Evolutionary conservation across 2,329 filamentous ascomycete species (phyloP).

Genomic region (Penicillium hesseltinei): DNA sequence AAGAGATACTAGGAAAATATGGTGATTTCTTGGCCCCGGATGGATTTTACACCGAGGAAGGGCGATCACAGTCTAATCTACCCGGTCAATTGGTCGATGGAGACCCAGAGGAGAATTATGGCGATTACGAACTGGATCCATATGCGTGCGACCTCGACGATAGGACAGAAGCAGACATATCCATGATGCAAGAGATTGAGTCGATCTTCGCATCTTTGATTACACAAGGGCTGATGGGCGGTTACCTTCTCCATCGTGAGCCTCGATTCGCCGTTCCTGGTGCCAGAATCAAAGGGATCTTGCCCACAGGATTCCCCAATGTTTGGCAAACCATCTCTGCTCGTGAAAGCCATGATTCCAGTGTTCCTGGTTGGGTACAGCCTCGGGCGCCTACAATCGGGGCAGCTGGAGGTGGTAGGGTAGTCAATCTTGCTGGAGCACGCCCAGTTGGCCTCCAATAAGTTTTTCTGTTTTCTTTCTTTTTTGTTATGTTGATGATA

Average conservation of each 20-base stretch:
- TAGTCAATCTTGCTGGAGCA: constrained; percentile 58
- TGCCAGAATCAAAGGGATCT: constrained; percentile 47
- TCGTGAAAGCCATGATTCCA: constrained; percentile 59
- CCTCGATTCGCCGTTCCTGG: constrained; percentile 80
- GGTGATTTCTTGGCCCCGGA: constrained; percentile 38
- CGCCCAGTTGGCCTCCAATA: constrained; percentile 48
- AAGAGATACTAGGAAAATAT: constrained; percentile 27
- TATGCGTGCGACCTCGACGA: constrained; percentile 48
- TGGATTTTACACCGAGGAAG: constrained; percentile 35
- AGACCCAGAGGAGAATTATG: constrained; percentile 29
- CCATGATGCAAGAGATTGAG: constrained; percentile 65
- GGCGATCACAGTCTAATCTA: constrained; percentile 28
- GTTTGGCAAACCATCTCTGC: constrained; percentile 68
- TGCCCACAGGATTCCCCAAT: constrained; percentile 62
- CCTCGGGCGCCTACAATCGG: constrained; percentile 19
- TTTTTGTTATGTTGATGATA: constrained; percentile 1
- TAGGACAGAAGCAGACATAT: constrained; percentile 22
- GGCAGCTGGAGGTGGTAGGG: constrained; percentile 46
- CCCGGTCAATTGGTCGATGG: constrained; percentile 29
- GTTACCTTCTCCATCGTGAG: constrained; percentile 76
- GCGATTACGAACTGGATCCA: constrained; percentile 54
- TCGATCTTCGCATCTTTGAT: constrained; percentile 73
- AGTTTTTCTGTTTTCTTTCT: neutral
- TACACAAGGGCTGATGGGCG: constrained; percentile 75
- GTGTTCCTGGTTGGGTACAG: constrained; percentile 75